Conservation (phyloP, 768 basidiomycete genomes). For the Boletus reticuloceps region DNA sequence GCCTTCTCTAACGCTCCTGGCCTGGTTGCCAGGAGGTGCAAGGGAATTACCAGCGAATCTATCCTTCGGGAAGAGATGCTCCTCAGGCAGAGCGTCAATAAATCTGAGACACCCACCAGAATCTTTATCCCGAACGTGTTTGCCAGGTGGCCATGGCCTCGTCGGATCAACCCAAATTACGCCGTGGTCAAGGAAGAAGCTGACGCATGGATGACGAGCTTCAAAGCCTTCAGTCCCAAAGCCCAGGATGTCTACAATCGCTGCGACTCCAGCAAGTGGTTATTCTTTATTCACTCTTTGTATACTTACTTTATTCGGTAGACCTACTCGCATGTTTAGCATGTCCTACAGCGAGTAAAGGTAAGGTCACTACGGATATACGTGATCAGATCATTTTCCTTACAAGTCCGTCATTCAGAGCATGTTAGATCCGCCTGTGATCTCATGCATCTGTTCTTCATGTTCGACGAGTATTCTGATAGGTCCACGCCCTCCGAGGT, state of each 20-base stretch:
- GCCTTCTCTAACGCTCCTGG: background rate
- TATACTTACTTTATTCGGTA: background rate
- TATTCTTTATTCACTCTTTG: background rate
- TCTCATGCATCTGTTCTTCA: constrained; percentile 49
- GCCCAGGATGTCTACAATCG: constrained; percentile 10
- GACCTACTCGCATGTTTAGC: constrained; percentile 9
- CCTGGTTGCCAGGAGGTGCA: background rate
- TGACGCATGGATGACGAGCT: constrained; percentile 5
- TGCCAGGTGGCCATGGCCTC: constrained; percentile 14
- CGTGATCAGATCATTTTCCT: background rate
- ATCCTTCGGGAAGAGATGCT: background rate
- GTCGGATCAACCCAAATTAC: constrained; percentile 6
- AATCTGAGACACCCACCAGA: background rate
- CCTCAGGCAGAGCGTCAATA: background rate
- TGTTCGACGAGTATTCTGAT: constrained; percentile 53
- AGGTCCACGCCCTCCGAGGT: constrained; percentile 31
- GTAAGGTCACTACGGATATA: background rate
- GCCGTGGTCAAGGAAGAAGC: constrained; percentile 2
- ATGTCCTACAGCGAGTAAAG: constrained; percentile 8
- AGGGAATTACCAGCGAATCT: background rate
- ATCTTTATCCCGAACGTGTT: constrained; percentile 11
- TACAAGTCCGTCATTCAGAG: background rate
- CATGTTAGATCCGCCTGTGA: constrained; percentile 41
- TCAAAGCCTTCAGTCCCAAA: constrained; percentile 9
- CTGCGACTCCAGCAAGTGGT: constrained; percentile 1